These are phyloP conservation scores for Ceratobasidium sp. DNA, from an alignment of 1,284 basidiomycete genomes.

Conservation along the genomic window DNA sequence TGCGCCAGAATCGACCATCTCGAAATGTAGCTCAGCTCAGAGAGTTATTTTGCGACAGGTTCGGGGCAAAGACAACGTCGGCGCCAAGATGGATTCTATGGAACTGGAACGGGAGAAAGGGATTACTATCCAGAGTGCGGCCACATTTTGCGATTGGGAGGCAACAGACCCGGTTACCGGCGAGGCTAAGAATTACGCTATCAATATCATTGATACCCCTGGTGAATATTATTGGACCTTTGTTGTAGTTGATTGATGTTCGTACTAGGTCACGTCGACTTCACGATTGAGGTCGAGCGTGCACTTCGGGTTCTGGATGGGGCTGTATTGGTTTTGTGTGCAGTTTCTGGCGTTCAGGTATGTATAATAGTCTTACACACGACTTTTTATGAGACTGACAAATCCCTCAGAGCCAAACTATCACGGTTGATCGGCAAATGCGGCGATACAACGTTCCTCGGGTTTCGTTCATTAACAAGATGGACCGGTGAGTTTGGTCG, in stretches of 20 bases:
- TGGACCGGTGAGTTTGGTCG: slow-evolving; percentile 78
- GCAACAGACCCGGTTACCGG: slow-evolving; percentile 72
- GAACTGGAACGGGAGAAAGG: slow-evolving; percentile 99
- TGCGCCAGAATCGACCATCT: slow-evolving; percentile 56
- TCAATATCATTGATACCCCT: slow-evolving; percentile 99
- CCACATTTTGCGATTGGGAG: slow-evolving; percentile 98
- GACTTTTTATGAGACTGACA: not conserved
- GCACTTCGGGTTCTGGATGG: slow-evolving; percentile 97
- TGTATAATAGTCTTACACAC: slow-evolving; percentile 46
- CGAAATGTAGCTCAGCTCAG: not conserved
- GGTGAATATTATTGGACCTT: slow-evolving; percentile 62
- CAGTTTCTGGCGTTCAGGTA: slow-evolving; percentile 95
- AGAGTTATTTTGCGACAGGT: slow-evolving; percentile 61
- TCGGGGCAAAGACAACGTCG: slow-evolving; percentile 92
- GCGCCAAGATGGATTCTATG: slow-evolving; percentile 99
- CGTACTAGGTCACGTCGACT: slow-evolving; percentile 91
- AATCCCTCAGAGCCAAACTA: slow-evolving; percentile 85
- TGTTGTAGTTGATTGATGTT: slow-evolving; percentile 28
- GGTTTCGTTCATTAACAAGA: slow-evolving; percentile 98
- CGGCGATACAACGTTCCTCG: slow-evolving; percentile 94
- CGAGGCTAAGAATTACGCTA: slow-evolving; percentile 80
- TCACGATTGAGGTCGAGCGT: slow-evolving; percentile 99
- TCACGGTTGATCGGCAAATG: slow-evolving; percentile 99
- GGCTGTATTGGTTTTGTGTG: slow-evolving; percentile 95
- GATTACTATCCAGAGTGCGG: slow-evolving; percentile 98